Evolutionary conservation across 129 eudicot species (phyloP).

Genomic region (Calendula officinalis): DNA sequence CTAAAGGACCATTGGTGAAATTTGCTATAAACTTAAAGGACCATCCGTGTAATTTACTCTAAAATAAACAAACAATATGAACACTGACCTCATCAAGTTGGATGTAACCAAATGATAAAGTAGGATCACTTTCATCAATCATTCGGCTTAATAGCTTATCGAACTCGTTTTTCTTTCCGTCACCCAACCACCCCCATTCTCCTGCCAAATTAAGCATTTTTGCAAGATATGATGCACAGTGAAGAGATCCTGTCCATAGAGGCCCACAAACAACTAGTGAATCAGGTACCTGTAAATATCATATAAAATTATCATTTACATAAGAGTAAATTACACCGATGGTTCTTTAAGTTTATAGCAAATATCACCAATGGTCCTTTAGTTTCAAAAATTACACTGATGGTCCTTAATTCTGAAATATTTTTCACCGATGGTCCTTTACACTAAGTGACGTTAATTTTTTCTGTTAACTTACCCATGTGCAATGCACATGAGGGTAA

Average conservation of each 20-base stretch:
- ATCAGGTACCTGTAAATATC: conserved; percentile 46
- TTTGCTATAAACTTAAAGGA: no score
- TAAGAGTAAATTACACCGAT: no score
- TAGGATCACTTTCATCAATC: conserved; percentile 75
- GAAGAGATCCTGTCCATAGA: conserved; percentile 98
- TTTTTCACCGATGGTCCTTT: no score
- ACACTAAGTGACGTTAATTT: no score
- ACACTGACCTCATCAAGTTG: conserved; percentile 65
- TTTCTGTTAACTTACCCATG: no score
- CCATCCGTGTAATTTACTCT: no score
- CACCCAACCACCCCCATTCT: conserved; percentile 84
- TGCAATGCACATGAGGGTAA: no score
- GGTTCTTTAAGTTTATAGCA: no score
- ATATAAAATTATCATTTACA: background rate
- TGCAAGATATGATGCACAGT: conserved; percentile 45
- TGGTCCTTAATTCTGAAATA: no score
- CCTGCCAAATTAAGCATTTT: conserved; percentile 71
- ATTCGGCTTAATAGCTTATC: conserved; percentile 55
- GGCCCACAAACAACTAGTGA: conserved; percentile 84
- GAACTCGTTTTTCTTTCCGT: conserved; percentile 47
- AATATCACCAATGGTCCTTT: no score
- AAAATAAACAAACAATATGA: background rate
- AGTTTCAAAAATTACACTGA: no score
- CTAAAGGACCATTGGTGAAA: no score
- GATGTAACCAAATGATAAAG: conserved; percentile 70